Evolutionary conservation across 768 basidiomycete genomes (phyloP), one percentile per base, ranked within the genome.

Genomic region (Botryobasidium botryosum): DNA sequence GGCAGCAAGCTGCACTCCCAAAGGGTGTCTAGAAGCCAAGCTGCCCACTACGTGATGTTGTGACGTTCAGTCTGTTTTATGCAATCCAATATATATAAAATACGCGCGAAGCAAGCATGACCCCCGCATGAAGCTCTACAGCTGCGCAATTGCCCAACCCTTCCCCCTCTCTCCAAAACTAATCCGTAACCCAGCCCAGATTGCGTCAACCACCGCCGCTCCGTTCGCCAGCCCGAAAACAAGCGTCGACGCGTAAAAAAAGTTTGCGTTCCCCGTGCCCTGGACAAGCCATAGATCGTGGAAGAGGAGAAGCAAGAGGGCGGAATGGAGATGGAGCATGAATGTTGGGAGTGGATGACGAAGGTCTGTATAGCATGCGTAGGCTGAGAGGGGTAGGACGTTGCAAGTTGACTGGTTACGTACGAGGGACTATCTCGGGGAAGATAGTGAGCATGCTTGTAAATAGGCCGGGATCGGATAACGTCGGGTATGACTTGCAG

Each of bases 181-280:
- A 51, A 78, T 69, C 52, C 79, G 66, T 57, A 91, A 63, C n/a
- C 80, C 81, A 0, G 88, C 84, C 68, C 79, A 84, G 24, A 85
- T 64, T 24, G 74, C 75, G 56, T 94, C 92, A 2, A 87, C 65
- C 10, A 90, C 55, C 15, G 79, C 79, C n/a, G 81, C 72, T 0
- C 86, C 88, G 51, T 84, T 80, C 2, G 78, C 81, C 51, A 88
- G 70, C 0, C 87, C 90, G 59, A 90, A 88, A 13, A 99, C 92
- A 49, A 97, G 67, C 2, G 90, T 96, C 3, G 81, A 78, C 0
- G 94, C 94, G 55, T 97, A 99, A 64, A 85, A 96, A 63, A 99
- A 99, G 59, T 97, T 97, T 37, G 92, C 90, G 55, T 99, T 97
- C 2, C 88, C 94, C 4, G 87, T 84, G 1, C 88, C 90, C 46